phyloP scores from a whole-genome alignment of 2,329 filamentous ascomycete genomes.

The Elsinoe fawcettii region DNA sequence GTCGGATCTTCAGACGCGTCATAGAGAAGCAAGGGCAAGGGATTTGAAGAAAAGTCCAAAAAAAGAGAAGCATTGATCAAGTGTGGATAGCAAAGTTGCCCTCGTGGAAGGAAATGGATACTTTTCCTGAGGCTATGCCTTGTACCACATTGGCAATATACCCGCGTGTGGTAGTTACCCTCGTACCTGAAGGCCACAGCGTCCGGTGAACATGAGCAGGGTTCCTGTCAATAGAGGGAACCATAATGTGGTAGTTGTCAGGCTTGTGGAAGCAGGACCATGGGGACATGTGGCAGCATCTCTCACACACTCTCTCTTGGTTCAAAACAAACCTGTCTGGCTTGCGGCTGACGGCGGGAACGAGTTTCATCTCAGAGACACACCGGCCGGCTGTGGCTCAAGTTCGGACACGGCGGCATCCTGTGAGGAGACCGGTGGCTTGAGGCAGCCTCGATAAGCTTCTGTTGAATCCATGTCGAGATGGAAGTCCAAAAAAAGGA shows the following conservation, averaged over 20 bases:
- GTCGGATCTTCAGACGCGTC: constrained; percentile 20
- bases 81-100: not conserved
- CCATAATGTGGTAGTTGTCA: not conserved
- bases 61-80: constrained; percentile 12
- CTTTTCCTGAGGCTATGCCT: not conserved
- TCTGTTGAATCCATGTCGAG: not conserved
- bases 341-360: constrained; percentile 10
- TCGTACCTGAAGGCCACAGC: not conserved
- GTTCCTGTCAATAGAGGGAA: not conserved
- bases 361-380: constrained; percentile 7
- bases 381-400: constrained; percentile 7
- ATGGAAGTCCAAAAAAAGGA: not conserved
- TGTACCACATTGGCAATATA: not conserved
- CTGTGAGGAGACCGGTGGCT: not conserved
- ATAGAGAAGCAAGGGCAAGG: not conserved
- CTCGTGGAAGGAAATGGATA: not conserved
- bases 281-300: not conserved
- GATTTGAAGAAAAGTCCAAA: not conserved
- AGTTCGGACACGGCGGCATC: not conserved
- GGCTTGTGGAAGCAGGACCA: too few relatives aligned
- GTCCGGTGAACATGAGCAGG: not conserved
- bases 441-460: not conserved
- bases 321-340: not conserved
- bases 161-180: not conserved
- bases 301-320: not conserved